A percentile compares a stretch with the other conserved stretches of the same genome.
phyloP scores from a whole-genome alignment of 768 basidiomycete genomes.

The Psilocybe sp. region DNA sequence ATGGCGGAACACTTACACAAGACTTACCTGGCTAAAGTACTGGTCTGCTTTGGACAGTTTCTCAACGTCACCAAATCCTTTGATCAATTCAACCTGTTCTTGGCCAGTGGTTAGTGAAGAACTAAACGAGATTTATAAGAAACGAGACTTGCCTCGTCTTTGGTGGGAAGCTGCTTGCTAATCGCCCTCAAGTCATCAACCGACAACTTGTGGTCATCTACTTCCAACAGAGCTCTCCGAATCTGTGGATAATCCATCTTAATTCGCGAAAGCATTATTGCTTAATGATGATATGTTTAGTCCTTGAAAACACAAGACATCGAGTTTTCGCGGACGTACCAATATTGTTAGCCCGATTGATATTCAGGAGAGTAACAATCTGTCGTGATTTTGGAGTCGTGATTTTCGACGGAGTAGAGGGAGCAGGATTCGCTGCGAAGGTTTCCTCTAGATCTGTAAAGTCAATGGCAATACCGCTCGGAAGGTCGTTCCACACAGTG shows the following conservation, averaged over 20 bases:
- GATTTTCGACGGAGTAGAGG: conserved; percentile 40
- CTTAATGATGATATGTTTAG: conserved; percentile 31
- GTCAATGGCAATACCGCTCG: conserved; percentile 42
- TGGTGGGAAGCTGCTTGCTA: conserved; percentile 72
- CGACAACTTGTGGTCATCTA: conserved; percentile 67
- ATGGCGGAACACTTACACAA: neutral
- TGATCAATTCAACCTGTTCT: conserved; percentile 57
- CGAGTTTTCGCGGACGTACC: conserved; percentile 38
- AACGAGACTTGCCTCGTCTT: conserved; percentile 61
- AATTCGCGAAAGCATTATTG: conserved; percentile 81
- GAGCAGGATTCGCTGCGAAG: conserved; percentile 57
- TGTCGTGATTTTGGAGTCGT: conserved; percentile 51
- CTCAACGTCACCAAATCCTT: conserved; percentile 65
- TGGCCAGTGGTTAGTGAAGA: neutral
- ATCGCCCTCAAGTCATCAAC: conserved; percentile 79
- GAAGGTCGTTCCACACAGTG: conserved; percentile 72
- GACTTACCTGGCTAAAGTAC: conserved; percentile 69
- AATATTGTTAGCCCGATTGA: conserved; percentile 81
- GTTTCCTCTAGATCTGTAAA: conserved; percentile 72
- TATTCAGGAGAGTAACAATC: conserved; percentile 72
- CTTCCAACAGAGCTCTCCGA: conserved; percentile 62
- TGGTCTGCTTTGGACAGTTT: conserved; percentile 83
- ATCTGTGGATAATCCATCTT: conserved; percentile 65
- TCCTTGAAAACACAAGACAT: neutral
- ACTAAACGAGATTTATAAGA: neutral